phyloP scores from a whole-genome alignment of 495 filamentous ascomycete genomes.

The Mytilinidion resinicola region DNA sequence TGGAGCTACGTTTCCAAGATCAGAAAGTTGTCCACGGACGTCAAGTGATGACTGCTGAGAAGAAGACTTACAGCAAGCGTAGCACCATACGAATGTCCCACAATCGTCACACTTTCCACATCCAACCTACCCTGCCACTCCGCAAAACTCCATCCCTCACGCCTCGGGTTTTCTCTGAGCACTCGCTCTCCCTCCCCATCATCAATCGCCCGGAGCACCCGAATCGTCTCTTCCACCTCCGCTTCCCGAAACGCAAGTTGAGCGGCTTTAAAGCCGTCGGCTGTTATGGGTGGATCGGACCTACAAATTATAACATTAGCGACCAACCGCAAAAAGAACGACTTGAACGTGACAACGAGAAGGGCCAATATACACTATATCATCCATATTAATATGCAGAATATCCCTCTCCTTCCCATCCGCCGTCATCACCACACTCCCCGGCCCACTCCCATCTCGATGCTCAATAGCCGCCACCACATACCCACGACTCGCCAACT shows the following conservation, averaged over 20 bases:
- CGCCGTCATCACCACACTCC: constrained; percentile 36
- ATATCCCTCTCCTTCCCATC: constrained; percentile 29
- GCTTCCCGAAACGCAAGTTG: constrained; percentile 49
- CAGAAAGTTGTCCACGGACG: no score
- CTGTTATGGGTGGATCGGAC: constrained; percentile 12
- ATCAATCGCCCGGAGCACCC: constrained; percentile 41
- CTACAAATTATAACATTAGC: no score
- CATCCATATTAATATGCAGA: constrained; percentile 19
- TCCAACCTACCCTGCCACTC: constrained; percentile 36
- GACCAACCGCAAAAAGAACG: no score
- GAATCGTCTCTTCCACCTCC: constrained; percentile 47
- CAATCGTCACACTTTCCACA: constrained; percentile 39
- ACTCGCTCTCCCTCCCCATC: constrained; percentile 34
- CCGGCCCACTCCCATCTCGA: constrained; percentile 49
- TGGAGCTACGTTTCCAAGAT: constrained; percentile 18
- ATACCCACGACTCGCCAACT: constrained; percentile 47
- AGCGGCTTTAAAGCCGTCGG: constrained; percentile 36
- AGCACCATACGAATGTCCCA: constrained; percentile 50
- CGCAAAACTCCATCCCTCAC: constrained; percentile 19
- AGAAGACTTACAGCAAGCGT: constrained; percentile 43
- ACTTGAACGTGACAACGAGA: no score
- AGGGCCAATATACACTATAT: constrained; percentile 17
- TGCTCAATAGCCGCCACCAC: constrained; percentile 50
- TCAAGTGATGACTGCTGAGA: no score
- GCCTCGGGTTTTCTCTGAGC: constrained; percentile 32